Evolutionary conservation across 2,329 filamentous ascomycete species (phyloP).

Genomic region (Purpureocillium lavendulum): DNA sequence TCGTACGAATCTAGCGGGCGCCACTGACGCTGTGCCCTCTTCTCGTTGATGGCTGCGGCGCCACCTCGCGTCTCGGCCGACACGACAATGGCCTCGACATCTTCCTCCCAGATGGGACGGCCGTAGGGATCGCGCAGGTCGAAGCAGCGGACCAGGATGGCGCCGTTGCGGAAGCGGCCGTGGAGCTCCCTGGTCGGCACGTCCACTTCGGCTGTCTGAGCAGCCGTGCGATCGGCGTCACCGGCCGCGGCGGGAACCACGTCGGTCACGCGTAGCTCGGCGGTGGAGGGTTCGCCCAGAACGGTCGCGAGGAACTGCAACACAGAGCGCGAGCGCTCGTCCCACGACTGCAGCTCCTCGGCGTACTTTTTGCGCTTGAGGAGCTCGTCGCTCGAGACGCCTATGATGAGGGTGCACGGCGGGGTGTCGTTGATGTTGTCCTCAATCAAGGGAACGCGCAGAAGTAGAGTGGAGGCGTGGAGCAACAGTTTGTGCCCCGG

Average conservation of each 20-base stretch:
- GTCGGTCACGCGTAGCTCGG: constrained; percentile 2
- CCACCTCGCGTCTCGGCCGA: constrained; percentile 82
- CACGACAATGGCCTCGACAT: constrained; percentile 73
- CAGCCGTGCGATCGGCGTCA: no score
- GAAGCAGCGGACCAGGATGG: constrained; percentile 66
- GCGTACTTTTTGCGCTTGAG: constrained; percentile 84
- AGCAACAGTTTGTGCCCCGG: constrained; percentile 93
- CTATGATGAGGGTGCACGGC: constrained; percentile 61
- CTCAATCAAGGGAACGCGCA: constrained; percentile 37
- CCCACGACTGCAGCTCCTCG: constrained; percentile 74
- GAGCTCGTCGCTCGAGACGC: constrained; percentile 81
- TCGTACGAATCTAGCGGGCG: constrained; percentile 69
- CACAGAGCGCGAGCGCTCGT: constrained; percentile 59
- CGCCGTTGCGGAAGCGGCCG: constrained; percentile 49
- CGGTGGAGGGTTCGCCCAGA: constrained; percentile 31
- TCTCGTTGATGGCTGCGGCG: constrained; percentile 79
- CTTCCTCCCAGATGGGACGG: constrained; percentile 76
- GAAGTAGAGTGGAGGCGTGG: constrained; percentile 71
- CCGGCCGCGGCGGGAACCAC: no score
- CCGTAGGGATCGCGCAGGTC: constrained; percentile 84
- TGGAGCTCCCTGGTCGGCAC: constrained; percentile 16
- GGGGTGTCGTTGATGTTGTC: constrained; percentile 16
- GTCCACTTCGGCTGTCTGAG: no score
- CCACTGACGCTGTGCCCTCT: constrained; percentile 70
- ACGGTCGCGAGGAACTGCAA: constrained; percentile 66